Evolutionary conservation across 2,329 filamentous ascomycete genomes (phyloP), one percentile per base, ranked within the genome.

Genomic region (Penicillium sp.): DNA sequence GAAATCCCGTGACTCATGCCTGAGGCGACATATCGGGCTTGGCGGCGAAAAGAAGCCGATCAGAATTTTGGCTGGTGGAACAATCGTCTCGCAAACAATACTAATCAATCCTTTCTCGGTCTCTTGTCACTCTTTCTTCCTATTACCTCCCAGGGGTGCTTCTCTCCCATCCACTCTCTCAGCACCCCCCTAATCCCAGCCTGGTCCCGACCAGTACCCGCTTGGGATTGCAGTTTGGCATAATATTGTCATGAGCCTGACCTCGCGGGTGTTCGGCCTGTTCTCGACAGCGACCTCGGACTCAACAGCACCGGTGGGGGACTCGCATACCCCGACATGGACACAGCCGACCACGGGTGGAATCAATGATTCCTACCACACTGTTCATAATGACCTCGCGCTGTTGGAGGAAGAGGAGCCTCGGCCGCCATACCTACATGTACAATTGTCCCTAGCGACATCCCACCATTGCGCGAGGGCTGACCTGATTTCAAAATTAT

Each of bases 341-440:
- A 56, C 66, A 52, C 62, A 61, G 48, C 63, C 69, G 9, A 54
- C 59, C 48, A 26, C 26, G 21, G 15, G 41, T 38, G 35, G 19
- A 26, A 32, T 40, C 15, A 10, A 26, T 29, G 45, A 41, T 59
- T 62, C 6, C 22, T 57, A 49, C 8, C 8, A 22, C 12, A 43
- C 45, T 49, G 57, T 57, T 50, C 58, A 64, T 56, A 67, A 69
- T 65, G 67, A 61, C 49, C 54, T 59, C 47, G 61, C 37, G 37
- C 24, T 68, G 56, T 65, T 72, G 63, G 72, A 72, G 55, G 77
- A 80, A 54, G 66, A 75, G 54, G 78, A 81, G 66, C 72, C 71
- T 58, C 77, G 82, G 56, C 80, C 81, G 56, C 80, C 80, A 49
- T 83, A 82, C 64, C 63, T 82, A 59, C 78, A 85, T 72, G 82